Evolutionary conservation across 805 yeast species (phyloP), one percentile per base, ranked within the genome.

Genomic region (Cyberlindnera xishuangbannaensis): DNA sequence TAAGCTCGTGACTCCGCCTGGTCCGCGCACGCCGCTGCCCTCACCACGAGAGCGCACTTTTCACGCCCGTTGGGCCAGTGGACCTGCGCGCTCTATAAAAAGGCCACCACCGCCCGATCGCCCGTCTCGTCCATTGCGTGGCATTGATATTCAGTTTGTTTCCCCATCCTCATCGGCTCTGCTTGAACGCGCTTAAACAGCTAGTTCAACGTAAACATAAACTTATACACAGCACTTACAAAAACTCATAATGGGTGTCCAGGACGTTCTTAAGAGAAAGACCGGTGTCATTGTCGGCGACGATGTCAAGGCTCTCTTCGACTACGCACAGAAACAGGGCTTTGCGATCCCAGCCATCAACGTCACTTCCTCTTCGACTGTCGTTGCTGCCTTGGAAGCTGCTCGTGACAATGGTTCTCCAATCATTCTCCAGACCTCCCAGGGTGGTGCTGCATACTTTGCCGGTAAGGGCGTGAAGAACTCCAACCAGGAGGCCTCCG

Each of bases 381-480:
- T 80, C 39, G 83, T 86, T 61, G 95, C 97, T 53, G 95, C 97
- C 44, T 73, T 92, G 56, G 95, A 92, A 68, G 96, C 97, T 47
- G 96, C 97, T 43, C 85, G 95, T 67, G 97, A 92, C 67, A 75
- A 71, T 70, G 76, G 82, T 52, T 77, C 95, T 44, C 98, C 98
- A 71, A 87, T 92, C 69, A 85, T 92, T 63, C 71, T 92, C 61
- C 98, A 92, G 72, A 78, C 90, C 53, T 90, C 97, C 43, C 87
- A 92, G 67, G 98, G 98, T 73, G 98, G 98, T 75, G 95, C 98
- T 52, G 97, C 97, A 47, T 92, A 78, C 85, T 92, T 92, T 64
- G 98, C 98, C 48, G 98, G 98, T 72, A 92, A 92, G 79, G 98
- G 97, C 72, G 87, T 92, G 53, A 73, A 76, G 64, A 92, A 92